Conservation (phyloP, 73 alveolate species). For the Stentor roeselii region DNA sequence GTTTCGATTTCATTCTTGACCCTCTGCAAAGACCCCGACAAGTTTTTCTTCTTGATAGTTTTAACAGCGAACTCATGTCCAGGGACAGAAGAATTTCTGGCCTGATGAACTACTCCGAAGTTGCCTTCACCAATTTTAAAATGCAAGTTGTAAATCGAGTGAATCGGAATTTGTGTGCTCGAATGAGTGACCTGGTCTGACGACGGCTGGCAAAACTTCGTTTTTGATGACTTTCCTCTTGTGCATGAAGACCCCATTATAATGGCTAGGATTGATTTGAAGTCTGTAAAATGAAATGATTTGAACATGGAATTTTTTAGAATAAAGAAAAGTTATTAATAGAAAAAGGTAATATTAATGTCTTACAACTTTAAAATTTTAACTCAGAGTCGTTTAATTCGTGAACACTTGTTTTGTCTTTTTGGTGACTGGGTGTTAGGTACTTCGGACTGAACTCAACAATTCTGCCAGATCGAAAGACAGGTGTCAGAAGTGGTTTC, state of each 20-base stretch:
- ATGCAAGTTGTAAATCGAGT: constrained; percentile 13
- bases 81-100: background rate
- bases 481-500: constrained; percentile 12
- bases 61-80: background rate
- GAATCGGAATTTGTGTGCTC: background rate
- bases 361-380: no score
- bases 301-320: no score
- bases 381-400: no score
- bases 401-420: no score
- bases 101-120: constrained; percentile 21
- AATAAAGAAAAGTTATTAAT: no score
- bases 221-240: no score
- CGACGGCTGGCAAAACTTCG: no score
- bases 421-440: background rate
- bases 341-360: no score
- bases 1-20: constrained; percentile 74
- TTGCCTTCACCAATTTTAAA: constrained; percentile 26
- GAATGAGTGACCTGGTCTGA: no score
- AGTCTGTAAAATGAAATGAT: no score
- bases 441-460: constrained; percentile 13
- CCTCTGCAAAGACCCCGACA: constrained; percentile 30
- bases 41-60: background rate
- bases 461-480: background rate
- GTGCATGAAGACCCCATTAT: no score
- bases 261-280: no score